Conservation (phyloP, 2,329 filamentous ascomycete genomes). For the Penicillium sp. region DNA sequence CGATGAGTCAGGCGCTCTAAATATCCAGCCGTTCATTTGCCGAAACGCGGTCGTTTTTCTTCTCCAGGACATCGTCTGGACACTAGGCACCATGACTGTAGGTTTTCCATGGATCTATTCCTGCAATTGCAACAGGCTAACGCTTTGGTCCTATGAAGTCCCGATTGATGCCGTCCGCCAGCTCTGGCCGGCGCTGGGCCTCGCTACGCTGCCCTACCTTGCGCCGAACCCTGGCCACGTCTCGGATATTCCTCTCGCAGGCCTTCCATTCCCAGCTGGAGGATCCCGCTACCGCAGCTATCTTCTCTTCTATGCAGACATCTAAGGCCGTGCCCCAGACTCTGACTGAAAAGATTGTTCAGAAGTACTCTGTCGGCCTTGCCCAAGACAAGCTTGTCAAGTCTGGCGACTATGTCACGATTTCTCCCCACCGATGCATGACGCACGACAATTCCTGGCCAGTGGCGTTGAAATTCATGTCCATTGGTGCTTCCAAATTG, state of each 20-base stretch:
- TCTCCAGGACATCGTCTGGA: neutral
- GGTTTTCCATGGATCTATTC: slow-evolving; percentile 1
- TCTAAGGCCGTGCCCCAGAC: slow-evolving; percentile 62
- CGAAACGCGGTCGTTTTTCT: slow-evolving; percentile 11
- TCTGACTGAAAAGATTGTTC: slow-evolving; percentile 88
- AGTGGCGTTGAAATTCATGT: slow-evolving; percentile 75
- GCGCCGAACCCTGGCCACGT: slow-evolving; percentile 32
- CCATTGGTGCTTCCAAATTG: slow-evolving; percentile 72
- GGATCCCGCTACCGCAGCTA: slow-evolving; percentile 61
- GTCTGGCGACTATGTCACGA: slow-evolving; percentile 78
- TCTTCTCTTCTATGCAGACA: slow-evolving; percentile 71
- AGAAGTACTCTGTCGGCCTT: slow-evolving; percentile 74
- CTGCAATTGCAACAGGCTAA: neutral
- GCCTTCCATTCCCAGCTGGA: slow-evolving; percentile 65
- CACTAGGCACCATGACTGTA: slow-evolving; percentile 18
- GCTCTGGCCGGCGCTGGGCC: slow-evolving; percentile 20
- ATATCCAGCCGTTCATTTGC: slow-evolving; percentile 18
- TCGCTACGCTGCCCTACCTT: slow-evolving; percentile 24
- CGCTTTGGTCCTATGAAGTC: slow-evolving; percentile 9
- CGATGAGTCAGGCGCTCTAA: slow-evolving; percentile 16
- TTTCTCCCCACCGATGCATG: slow-evolving; percentile 72
- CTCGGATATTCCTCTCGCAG: slow-evolving; percentile 42
- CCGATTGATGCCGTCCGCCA: slow-evolving; percentile 18
- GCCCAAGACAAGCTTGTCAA: slow-evolving; percentile 70
- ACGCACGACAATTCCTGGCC: slow-evolving; percentile 83